Percentiles rank a stretch among this genome's conserved stretches.
phyloP scores from a whole-genome alignment of 2,329 filamentous ascomycete species.

The Fusarium coffeatum region DNA sequence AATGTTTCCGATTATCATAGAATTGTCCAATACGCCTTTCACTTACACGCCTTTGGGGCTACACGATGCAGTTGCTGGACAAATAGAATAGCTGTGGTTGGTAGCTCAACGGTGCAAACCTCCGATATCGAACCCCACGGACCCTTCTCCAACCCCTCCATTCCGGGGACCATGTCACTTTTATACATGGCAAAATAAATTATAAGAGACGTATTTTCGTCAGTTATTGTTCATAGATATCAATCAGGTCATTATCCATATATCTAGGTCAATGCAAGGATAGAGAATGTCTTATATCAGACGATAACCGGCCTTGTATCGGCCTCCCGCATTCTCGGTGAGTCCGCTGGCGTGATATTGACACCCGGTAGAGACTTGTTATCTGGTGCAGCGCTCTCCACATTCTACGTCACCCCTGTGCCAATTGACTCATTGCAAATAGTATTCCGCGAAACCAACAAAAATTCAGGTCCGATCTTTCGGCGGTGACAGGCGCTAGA shows the following conservation, averaged over 20 bases:
- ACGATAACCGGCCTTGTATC: slow-evolving; percentile 31
- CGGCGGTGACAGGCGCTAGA: slow-evolving; percentile 43
- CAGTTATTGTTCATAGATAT: not conserved
- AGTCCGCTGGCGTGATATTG: slow-evolving; percentile 25
- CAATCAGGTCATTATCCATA: slow-evolving; percentile 17
- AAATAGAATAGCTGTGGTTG: slow-evolving; percentile 39
- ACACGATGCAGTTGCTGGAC: slow-evolving; percentile 4
- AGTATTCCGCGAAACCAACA: slow-evolving; percentile 28
- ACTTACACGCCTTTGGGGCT: slow-evolving; percentile 10
- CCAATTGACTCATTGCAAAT: slow-evolving; percentile 32
- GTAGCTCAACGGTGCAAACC: slow-evolving; percentile 17
- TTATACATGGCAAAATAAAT: slow-evolving; percentile 4
- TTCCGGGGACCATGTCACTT: not conserved
- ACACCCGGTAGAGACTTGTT: slow-evolving; percentile 30
- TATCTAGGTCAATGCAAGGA: not conserved
- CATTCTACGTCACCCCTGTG: slow-evolving; percentile 33
- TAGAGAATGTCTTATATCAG: not conserved
- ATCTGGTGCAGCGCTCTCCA: slow-evolving; percentile 6
- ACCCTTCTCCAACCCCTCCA: slow-evolving; percentile 20
- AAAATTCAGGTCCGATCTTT: slow-evolving; percentile 47
- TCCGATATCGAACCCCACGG: slow-evolving; percentile 45
- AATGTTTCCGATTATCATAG: too few species aligned
- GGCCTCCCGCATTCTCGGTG: slow-evolving; percentile 28
- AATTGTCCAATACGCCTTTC: not conserved
- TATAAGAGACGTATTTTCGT: not conserved